Conservation (phyloP, 495 filamentous ascomycete genomes). For the Daldinia grandis region DNA sequence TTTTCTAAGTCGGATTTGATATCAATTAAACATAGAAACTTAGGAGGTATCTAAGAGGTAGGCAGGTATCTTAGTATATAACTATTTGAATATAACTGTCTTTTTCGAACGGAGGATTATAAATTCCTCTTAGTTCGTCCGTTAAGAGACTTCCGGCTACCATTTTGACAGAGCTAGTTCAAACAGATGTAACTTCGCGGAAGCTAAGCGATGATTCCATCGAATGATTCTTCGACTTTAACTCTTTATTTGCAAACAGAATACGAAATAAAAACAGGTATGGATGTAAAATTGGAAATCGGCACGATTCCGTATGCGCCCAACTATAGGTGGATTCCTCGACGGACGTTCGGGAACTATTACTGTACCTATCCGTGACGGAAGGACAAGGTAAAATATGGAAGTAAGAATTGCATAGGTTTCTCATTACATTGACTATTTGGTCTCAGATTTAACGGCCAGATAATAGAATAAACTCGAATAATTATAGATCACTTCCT, state of each 20-base stretch:
- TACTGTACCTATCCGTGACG: background rate
- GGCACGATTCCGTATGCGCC: background rate
- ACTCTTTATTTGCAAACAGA: background rate
- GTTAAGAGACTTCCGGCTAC: background rate
- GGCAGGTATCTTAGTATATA: background rate
- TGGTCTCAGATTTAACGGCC: too few species aligned
- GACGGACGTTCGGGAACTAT: background rate
- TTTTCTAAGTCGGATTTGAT: background rate
- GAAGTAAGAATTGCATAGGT: too few species aligned
- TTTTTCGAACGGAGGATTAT: background rate
- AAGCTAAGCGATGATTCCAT: background rate
- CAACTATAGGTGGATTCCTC: background rate
- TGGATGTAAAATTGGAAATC: background rate
- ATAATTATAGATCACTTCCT: background rate
- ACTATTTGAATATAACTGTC: background rate
- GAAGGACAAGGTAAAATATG: background rate
- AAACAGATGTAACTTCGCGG: background rate
- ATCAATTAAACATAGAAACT: background rate
- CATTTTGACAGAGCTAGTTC: background rate
- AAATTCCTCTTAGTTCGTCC: background rate
- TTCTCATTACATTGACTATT: too few species aligned
- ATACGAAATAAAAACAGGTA: background rate
- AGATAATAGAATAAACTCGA: background rate
- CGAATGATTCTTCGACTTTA: background rate
- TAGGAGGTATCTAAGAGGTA: background rate